A percentile compares a stretch with the other conserved stretches of the same genome.
phyloP scores from a whole-genome alignment of 1,284 basidiomycete genomes.

The Lentinus polychrous region DNA sequence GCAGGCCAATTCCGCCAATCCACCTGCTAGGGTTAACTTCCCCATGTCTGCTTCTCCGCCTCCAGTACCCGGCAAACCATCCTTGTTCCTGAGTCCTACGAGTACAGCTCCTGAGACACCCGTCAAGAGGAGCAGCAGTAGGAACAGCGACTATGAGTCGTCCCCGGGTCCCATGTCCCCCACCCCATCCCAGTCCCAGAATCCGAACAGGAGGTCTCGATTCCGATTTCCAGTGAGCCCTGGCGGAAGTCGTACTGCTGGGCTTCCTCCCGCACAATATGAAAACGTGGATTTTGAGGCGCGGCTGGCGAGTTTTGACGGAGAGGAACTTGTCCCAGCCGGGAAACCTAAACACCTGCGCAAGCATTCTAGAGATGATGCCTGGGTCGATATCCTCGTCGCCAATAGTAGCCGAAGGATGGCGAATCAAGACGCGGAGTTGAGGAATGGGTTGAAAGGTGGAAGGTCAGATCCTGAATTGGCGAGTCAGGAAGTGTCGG shows the following conservation, averaged over 20 bases:
- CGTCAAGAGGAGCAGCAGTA: slow-evolving; percentile 10
- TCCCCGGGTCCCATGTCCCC: slow-evolving; percentile 10
- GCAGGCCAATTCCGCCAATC: slow-evolving; percentile 4
- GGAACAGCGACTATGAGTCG: slow-evolving; percentile 9
- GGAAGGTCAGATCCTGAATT: slow-evolving; percentile 58
- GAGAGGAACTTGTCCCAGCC: slow-evolving; percentile 40
- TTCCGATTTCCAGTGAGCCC: slow-evolving; percentile 56
- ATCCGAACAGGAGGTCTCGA: slow-evolving; percentile 32
- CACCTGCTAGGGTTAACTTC: slow-evolving; percentile 8
- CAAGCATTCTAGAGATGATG: slow-evolving; percentile 57
- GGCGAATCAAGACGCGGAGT: slow-evolving; percentile 49
- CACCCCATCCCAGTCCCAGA: slow-evolving; percentile 11
- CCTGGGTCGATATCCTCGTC: slow-evolving; percentile 82
- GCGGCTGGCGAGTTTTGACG: slow-evolving; percentile 58
- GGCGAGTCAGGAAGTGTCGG: slow-evolving; percentile 63
- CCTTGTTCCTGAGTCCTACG: slow-evolving; percentile 8
- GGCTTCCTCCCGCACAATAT: slow-evolving; percentile 56
- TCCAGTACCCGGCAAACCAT: slow-evolving; percentile 3
- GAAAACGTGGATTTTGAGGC: slow-evolving; percentile 71
- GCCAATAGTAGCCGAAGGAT: slow-evolving; percentile 55
- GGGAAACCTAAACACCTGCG: slow-evolving; percentile 39
- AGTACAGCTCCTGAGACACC: not conserved
- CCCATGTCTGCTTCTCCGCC: slow-evolving; percentile 10
- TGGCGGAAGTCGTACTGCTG: slow-evolving; percentile 32
- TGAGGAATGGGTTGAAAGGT: slow-evolving; percentile 30